Base-by-base conservation (phyloP, 768 basidiomycete species). In the Collybia sordida region DNA sequence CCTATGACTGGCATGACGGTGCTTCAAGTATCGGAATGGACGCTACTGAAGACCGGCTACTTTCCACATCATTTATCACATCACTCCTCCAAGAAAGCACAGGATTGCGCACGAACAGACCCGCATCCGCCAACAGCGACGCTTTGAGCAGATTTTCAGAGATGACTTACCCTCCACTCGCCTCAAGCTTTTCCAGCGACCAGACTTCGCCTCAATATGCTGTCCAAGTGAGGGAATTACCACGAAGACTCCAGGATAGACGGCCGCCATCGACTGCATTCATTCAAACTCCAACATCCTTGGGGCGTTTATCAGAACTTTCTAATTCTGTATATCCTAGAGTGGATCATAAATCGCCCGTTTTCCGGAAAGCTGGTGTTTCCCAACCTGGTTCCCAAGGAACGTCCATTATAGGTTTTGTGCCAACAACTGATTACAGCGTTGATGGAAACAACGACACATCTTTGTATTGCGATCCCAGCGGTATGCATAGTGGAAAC, bases 51-150 rank as follows among this genome's bases (percentile, higher is more conserved):
- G 79, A 82, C 57, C 72, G 75, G 17, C 65, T 84, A 38, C 72
- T 86, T 18, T 75, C 82, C 6, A 83, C 84, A 2, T 77, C 81
- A 2, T 79, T 85, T 61, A 85, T 85, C 52, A 83, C 83, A 15
- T 72, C 72, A 6, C 66, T 84, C 14, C 71, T 85, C 12, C 74
- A 70, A 54, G 75, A 81, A 53, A 72, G 71, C 55, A 63, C 64
- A 39, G 62, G 67, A 21, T 53, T 58, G 24, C 61, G 64, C 27
- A 57, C 45, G 35, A 59, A 59, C 21, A 61, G 64, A 22, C 68
- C 68, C 14, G 53, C 58, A 24, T 73, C 71, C 12, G 61, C 54
- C 49, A 54, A 62, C 23, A 76, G 74, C 55, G 72, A 73, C 57
- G 72, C 73, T n/a, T 51, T 74, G 45, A 79, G 78, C 58, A 72